These are phyloP conservation scores for Trematosphaeria pertusa DNA, from an alignment of 2,329 filamentous ascomycete species.

Conservation along the genomic window DNA sequence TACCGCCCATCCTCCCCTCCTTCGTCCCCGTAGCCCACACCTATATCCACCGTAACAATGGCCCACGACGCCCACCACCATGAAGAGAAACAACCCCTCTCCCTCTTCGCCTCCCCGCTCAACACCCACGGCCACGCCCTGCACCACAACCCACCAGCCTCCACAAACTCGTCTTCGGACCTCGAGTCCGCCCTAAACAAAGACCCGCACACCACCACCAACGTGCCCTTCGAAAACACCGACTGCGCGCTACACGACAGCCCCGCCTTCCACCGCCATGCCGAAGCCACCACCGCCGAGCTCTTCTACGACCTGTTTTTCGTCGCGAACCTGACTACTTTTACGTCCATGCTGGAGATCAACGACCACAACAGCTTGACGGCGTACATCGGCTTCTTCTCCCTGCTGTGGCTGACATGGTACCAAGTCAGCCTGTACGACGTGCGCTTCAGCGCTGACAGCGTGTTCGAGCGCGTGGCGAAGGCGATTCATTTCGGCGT, in stretches of 20 bases:
- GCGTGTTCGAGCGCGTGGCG: slow-evolving; percentile 66
- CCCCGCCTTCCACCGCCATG: slow-evolving; percentile 49
- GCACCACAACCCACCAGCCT: neutral
- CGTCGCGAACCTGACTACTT: slow-evolving; percentile 70
- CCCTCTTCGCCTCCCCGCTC: slow-evolving; percentile 28
- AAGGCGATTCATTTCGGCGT: slow-evolving; percentile 68
- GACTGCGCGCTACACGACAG: slow-evolving; percentile 15
- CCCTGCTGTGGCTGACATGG: slow-evolving; percentile 74
- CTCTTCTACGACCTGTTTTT: slow-evolving; percentile 68
- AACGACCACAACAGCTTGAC: slow-evolving; percentile 53
- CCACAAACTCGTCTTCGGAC: slow-evolving; percentile 4
- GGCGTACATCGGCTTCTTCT: slow-evolving; percentile 61
- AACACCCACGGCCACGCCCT: slow-evolving; percentile 4
- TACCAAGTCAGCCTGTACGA: slow-evolving; percentile 69
- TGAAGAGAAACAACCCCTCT: slow-evolving; percentile 21
- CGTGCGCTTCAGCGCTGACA: slow-evolving; percentile 70
- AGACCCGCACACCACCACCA: slow-evolving; percentile 7
- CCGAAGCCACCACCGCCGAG: slow-evolving; percentile 63
- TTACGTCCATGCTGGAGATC: slow-evolving; percentile 63
- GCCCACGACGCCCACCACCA: slow-evolving; percentile 24
- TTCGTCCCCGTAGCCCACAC: no score
- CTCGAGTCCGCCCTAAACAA: slow-evolving; percentile 14
- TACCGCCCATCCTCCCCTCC: no score
- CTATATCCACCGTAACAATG: no score
- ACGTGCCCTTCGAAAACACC: slow-evolving; percentile 22